Evolutionary conservation across 1,284 basidiomycete genomes (phyloP), one percentile per base, ranked within the genome.

Genomic region (Lentinula novae-zelandiae): DNA sequence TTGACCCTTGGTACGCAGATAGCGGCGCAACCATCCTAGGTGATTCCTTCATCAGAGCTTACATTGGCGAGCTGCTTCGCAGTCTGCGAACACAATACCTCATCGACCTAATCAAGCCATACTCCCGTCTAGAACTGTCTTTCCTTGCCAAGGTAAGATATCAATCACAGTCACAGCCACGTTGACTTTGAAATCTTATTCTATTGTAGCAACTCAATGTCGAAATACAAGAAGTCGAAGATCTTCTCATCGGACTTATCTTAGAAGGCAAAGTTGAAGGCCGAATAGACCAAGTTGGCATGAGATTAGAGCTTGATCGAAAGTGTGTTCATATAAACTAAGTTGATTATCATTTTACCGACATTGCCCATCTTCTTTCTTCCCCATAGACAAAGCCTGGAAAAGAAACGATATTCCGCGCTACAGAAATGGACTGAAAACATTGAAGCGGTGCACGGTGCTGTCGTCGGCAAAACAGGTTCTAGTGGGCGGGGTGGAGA

Each of bases 31-130:
- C 96, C 0, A 98, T 98, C 72, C 95, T 96, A 86, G 92, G 93
- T 64, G 96, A 99, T 70, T 73, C 84, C 0, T 99, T 99, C 78
- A 98, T 99, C 71, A 84, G 88, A 46, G 83, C 82, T 20, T 97
- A 98, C 76, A 97, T 99, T 61, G 94, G 95, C 64, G 97, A 99
- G 72, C 87, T 99, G 10, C 81, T 99, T 55, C 89, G 91, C 49
- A 96, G 93, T 68, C 78, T 99, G 56, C 84, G 96, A 4, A 98
- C 96, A 0, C 95, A 96, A 69, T 99, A 98, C 73, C 86, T 99
- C 63, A 95, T 98, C 66, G 96, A 98, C 72, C 86, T 98, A 64
- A 96, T 99, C 80, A 96, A 95, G 73, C 95, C 96, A 1, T 99
- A 99, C 75, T 96, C 93, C 1, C 84, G 95, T 39, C 82, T 99